These are phyloP conservation scores for Hypoxylon sp. DNA, from an alignment of 2,329 filamentous ascomycete genomes.

Conservation along the genomic window DNA sequence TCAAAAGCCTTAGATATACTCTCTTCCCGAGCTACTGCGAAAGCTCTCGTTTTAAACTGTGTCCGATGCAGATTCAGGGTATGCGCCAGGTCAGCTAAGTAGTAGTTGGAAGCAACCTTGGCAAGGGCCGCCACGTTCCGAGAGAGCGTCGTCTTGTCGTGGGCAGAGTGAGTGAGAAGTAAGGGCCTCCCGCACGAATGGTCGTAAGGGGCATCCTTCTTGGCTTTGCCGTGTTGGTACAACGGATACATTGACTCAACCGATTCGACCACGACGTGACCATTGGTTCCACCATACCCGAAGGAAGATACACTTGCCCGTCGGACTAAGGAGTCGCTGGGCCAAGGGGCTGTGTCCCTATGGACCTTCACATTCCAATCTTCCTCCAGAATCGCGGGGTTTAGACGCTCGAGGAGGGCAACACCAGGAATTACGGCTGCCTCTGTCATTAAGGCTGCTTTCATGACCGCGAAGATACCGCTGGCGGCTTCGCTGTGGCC, in stretches of 20 bases:
- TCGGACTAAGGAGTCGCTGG: background rate
- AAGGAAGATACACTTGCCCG: conserved; percentile 1
- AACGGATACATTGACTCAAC: conserved; percentile 1
- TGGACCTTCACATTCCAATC: conserved; percentile 2
- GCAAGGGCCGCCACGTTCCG: conserved; percentile 43
- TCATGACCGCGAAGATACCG: conserved; percentile 47
- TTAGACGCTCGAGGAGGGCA: conserved; percentile 26
- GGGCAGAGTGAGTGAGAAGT: background rate
- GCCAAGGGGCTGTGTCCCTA: background rate
- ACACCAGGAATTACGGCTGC: conserved; percentile 40
- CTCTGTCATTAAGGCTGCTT: conserved; percentile 45
- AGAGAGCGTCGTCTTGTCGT: conserved; percentile 30
- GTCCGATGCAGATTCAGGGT: conserved; percentile 28
- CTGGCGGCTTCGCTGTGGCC: conserved; percentile 28
- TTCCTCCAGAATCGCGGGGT: background rate
- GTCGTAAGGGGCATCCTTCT: background rate
- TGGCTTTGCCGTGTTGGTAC: background rate
- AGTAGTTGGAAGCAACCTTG: conserved; percentile 25
- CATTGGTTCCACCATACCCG: background rate
- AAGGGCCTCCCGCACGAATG: conserved; percentile 3
- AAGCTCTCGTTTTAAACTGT: conserved; percentile 7
- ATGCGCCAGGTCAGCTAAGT: conserved; percentile 37
- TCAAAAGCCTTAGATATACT: background rate
- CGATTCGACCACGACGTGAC: background rate
- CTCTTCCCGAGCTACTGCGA: conserved; percentile 12